Evolutionary conservation across 352 stramenopile species (phyloP), one percentile per base, ranked within the genome.

Genomic region (Phytophthora tentaculata): DNA sequence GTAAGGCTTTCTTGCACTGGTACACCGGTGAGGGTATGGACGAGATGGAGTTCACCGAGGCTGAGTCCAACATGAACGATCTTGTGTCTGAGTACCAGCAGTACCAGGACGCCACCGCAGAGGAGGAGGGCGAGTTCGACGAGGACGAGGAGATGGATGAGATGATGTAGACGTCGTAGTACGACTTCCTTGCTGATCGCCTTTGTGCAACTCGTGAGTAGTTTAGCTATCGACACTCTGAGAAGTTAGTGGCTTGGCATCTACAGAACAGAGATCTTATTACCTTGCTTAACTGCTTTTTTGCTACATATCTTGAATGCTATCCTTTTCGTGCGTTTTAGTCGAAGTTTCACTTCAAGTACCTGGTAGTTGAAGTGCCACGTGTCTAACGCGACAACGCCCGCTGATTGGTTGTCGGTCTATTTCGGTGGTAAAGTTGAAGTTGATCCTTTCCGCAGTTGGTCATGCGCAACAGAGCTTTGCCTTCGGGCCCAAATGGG

Each of bases 41-140:
- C 74, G 98, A 99, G 84, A 99, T 99, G 98, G 98, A 99, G 86
- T 99, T 99, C 89, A 99, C 98, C 50, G 98, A 99, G 89, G 98
- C 98, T 35, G 98, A 99, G 86, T 99, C 96, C 63, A 99, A 99
- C 96, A 99, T 99, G 96, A 99, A 99, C 85, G 98, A 99, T 86
- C 86, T 99, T 62, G 97, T 99, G 53, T 99, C 97, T 52, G 98
- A 99, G 84, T 99, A 99, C 89, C 98, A 99, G 87, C 98, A 99
- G 84, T 99, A 99, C 89, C 98, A 99, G 82, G 98, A 99, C 73
- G 98, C 98, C 44, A 99, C 97, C 61, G 96, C 96, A 77, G 97
- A 99, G 83, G 97, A 99, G 69, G 97, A 99, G 76, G 97, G 95
- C 66, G 96, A 99, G 75, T 98, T 98, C 75, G 95, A 98, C 66